A percentile compares a stretch with the other conserved stretches of the same genome.
Evolutionary conservation across 1,139 yeast genomes (phyloP).

Genomic region (Yarrowia galli): DNA sequence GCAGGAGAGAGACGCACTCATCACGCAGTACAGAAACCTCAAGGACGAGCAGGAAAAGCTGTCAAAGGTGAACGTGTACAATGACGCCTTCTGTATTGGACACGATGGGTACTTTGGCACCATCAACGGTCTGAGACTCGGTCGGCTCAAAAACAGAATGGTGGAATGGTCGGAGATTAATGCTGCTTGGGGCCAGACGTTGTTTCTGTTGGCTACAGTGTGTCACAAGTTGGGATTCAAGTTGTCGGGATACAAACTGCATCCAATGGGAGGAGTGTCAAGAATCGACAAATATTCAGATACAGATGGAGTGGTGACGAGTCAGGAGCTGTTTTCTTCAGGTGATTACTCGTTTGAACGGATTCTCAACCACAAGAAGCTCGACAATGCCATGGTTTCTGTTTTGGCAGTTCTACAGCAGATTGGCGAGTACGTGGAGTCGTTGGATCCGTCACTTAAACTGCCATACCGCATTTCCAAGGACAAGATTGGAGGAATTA

Average conservation of each 20-base stretch:
- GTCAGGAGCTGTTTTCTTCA: constrained; percentile 61
- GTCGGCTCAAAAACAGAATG: constrained; percentile 61
- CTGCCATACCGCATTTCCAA: constrained; percentile 71
- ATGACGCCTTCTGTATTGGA: constrained; percentile 80
- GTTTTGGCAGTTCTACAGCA: constrained; percentile 67
- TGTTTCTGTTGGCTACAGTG: constrained; percentile 72
- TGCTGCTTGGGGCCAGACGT: constrained; percentile 89
- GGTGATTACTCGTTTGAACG: constrained; percentile 76
- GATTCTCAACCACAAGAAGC: constrained; percentile 69
- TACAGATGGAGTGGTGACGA: constrained; percentile 47
- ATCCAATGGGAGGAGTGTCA: constrained; percentile 88
- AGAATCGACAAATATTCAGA: constrained; percentile 67
- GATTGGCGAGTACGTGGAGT: constrained; percentile 60
- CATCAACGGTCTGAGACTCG: constrained; percentile 83
- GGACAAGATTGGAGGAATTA: constrained; percentile 79
- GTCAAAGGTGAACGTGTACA: constrained; percentile 78
- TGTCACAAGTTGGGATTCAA: constrained; percentile 63
- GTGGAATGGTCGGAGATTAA: constrained; percentile 92
- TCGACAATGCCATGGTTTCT: constrained; percentile 81
- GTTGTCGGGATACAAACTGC: constrained; percentile 66
- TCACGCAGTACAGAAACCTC: constrained; percentile 41
- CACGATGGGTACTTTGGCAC: constrained; percentile 86
- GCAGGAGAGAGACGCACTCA: constrained; percentile 13
- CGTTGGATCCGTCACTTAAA: constrained; percentile 64
- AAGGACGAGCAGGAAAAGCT: constrained; percentile 65